Percentiles rank a stretch among this genome's conserved stretches.
These are phyloP conservation scores for Jamesozyma spencerorum DNA, from an alignment of 805 yeast species.

Conservation along the genomic window DNA sequence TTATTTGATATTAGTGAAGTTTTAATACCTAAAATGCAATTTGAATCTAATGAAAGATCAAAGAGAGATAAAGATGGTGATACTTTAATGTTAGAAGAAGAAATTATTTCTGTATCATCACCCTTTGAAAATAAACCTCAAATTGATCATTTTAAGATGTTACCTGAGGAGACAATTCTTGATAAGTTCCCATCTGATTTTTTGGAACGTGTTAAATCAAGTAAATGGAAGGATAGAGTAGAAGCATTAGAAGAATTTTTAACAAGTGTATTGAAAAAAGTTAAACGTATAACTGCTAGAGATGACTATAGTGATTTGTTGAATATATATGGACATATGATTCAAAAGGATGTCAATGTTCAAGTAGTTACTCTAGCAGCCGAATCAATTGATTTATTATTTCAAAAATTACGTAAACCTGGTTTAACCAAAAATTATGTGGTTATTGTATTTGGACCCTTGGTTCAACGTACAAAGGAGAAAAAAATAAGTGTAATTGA, in stretches of 20 bases:
- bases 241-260: slow-evolving; percentile 63
- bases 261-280: slow-evolving; percentile 39
- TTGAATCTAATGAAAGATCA: slow-evolving; percentile 7
- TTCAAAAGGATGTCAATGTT: slow-evolving; percentile 75
- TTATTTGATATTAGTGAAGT: slow-evolving; percentile 44
- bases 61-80: slow-evolving; percentile 32
- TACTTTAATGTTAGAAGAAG: slow-evolving; percentile 23
- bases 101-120: not conserved
- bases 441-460: slow-evolving; percentile 43
- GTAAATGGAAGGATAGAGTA: slow-evolving; percentile 88
- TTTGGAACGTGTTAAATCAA: slow-evolving; percentile 41
- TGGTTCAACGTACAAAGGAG: slow-evolving; percentile 80
- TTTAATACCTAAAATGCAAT: not conserved
- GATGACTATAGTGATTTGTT: slow-evolving; percentile 62
- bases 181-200: slow-evolving; percentile 59
- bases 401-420: slow-evolving; percentile 51
- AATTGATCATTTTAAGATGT: slow-evolving; percentile 60
- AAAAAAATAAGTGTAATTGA: slow-evolving; percentile 72
- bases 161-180: slow-evolving; percentile 61
- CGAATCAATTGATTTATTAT: slow-evolving; percentile 49
- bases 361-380: slow-evolving; percentile 79
- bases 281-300: slow-evolving; percentile 41
- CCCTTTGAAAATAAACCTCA: not conserved
- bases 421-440: slow-evolving; percentile 44
- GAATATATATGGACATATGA: slow-evolving; percentile 54